Conservation (phyloP, 768 basidiomycete genomes). For the Boletus sp. region DNA sequence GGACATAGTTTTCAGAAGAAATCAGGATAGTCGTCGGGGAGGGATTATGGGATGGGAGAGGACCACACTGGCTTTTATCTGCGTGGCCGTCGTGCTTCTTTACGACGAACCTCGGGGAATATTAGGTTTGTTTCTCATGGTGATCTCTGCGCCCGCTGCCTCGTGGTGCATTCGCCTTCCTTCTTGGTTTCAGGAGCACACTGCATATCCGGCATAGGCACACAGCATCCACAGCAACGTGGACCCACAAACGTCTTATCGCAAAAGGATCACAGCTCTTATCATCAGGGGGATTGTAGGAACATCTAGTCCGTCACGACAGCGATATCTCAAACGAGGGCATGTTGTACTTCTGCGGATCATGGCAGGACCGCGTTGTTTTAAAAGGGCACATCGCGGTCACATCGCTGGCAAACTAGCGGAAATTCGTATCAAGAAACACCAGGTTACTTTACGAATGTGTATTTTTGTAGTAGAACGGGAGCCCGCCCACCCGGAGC, state of each 20-base stretch:
- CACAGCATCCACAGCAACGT: conserved; percentile 21
- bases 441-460: conserved; percentile 15
- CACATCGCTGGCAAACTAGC: conserved; percentile 7
- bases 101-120: not conserved
- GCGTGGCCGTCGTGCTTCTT: not conserved
- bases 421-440: conserved; percentile 9
- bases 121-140: conserved; percentile 11
- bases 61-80: conserved; percentile 13
- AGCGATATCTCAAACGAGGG: conserved; percentile 1
- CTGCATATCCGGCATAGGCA: not conserved
- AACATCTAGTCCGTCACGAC: not conserved
- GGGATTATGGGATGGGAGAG: not conserved
- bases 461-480: conserved; percentile 3
- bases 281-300: not conserved
- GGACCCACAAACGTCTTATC: conserved; percentile 21
- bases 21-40: not conserved
- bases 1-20: not conserved
- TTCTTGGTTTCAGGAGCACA: not conserved
- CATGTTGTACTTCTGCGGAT: conserved; percentile 12
- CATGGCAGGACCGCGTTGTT: not conserved
- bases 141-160: conserved; percentile 3
- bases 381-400: conserved; percentile 4
- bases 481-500: conserved; percentile 1
- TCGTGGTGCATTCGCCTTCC: conserved; percentile 10
- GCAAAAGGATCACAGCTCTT: not conserved